Conservation (phyloP, 1,284 basidiomycete species). For the Marasmius fiardii region DNA sequence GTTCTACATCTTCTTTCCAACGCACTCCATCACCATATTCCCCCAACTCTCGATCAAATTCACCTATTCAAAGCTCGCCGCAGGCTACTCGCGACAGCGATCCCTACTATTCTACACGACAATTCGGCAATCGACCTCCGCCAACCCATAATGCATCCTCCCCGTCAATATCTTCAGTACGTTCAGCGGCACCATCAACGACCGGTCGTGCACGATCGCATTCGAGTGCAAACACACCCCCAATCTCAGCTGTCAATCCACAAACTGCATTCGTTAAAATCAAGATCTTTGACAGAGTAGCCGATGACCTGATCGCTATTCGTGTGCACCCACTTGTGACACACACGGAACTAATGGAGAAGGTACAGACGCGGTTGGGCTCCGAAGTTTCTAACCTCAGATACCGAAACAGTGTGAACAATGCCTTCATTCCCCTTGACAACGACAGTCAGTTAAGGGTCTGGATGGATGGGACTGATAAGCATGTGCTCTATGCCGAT, state of each 20-base stretch:
- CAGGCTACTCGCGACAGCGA: slow-evolving; percentile 22
- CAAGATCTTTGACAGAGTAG: slow-evolving; percentile 91
- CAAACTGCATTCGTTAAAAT: slow-evolving; percentile 93
- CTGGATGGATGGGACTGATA: slow-evolving; percentile 86
- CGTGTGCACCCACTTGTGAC: slow-evolving; percentile 95
- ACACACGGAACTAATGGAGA: slow-evolving; percentile 83
- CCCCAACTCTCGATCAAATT: slow-evolving; percentile 39
- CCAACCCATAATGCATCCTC: slow-evolving; percentile 25
- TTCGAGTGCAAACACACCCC: slow-evolving; percentile 58
- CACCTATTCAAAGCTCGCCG: slow-evolving; percentile 37
- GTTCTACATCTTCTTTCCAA: slow-evolving; percentile 45
- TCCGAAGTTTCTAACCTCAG: slow-evolving; percentile 67
- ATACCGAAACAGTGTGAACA: slow-evolving; percentile 71
- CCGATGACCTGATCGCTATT: slow-evolving; percentile 94
- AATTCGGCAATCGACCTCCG: slow-evolving; percentile 8
- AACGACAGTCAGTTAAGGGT: slow-evolving; percentile 70
- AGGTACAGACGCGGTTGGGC: slow-evolving; percentile 86
- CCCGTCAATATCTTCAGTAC: slow-evolving; percentile 41
- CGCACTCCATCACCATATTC: slow-evolving; percentile 30
- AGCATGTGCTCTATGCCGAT: slow-evolving; percentile 86
- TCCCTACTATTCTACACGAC: slow-evolving; percentile 24
- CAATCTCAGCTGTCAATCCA: slow-evolving; percentile 72
- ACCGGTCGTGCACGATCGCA: slow-evolving; percentile 52
- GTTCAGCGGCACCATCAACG: slow-evolving; percentile 44
- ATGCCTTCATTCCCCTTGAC: slow-evolving; percentile 62